phyloP scores from a whole-genome alignment of 1,284 basidiomycete genomes.

The Cutaneotrichosporon cavernicola region DNA sequence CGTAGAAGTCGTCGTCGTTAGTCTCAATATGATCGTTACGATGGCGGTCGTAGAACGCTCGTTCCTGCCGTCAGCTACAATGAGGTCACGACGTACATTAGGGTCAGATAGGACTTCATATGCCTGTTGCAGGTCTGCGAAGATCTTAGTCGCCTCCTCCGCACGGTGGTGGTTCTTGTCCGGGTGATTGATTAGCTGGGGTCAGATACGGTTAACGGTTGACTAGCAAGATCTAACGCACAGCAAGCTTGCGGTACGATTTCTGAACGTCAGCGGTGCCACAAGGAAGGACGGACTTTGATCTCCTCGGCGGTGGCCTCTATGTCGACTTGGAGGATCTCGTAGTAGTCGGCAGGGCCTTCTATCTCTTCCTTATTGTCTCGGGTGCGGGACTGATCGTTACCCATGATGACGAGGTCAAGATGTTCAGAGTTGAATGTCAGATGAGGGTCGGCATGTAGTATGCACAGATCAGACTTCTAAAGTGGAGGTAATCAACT shows the following conservation, averaged over 20 bases:
- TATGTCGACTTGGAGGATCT: conserved; percentile 73
- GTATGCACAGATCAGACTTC: background rate
- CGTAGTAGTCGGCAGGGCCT: conserved; percentile 66
- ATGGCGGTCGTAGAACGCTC: conserved; percentile 98
- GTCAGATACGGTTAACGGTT: background rate
- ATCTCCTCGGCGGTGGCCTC: conserved; percentile 82
- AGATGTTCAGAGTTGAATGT: background rate
- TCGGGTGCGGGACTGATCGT: conserved; percentile 42
- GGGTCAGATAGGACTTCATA: conserved; percentile 93
- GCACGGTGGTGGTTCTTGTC: conserved; percentile 81
- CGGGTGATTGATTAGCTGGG: conserved; percentile 72
- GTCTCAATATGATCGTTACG: conserved; percentile 78
- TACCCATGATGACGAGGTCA: conserved; percentile 38
- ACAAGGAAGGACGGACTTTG: conserved; percentile 59
- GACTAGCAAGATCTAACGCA: conserved; percentile 15
- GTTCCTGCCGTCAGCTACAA: conserved; percentile 62
- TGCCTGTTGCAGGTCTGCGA: conserved; percentile 86
- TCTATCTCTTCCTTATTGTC: conserved; percentile 22
- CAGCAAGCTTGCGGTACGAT: conserved; percentile 76
- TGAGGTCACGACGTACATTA: conserved; percentile 62
- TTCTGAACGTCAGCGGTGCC: conserved; percentile 56
- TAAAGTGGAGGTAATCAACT: conserved; percentile 3
- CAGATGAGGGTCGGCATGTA: background rate
- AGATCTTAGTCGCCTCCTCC: conserved; percentile 82
- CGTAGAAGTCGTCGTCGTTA: conserved; percentile 78